Percentiles rank a stretch among this genome's conserved stretches.
Conservation (phyloP, 2,329 filamentous ascomycete species). For the Penicillium rolfsii region DNA sequence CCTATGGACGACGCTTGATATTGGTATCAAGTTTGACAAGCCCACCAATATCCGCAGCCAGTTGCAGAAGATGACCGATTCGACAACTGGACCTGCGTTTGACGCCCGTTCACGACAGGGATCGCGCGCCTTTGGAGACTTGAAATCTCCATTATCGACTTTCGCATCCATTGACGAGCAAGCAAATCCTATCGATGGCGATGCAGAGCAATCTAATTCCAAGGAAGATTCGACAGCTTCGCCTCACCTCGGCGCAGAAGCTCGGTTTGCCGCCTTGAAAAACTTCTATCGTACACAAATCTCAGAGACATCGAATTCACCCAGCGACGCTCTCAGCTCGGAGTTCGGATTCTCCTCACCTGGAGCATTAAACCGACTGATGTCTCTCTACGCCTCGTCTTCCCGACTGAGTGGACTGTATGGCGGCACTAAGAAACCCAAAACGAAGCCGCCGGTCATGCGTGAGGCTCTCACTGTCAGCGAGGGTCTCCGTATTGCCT, state of each 20-base stretch:
- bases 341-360: slow-evolving; percentile 68
- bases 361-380: slow-evolving; percentile 80
- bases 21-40: slow-evolving; percentile 87
- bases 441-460: slow-evolving; percentile 72
- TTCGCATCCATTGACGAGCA: slow-evolving; percentile 42
- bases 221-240: slow-evolving; percentile 40
- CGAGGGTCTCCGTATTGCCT: slow-evolving; percentile 71
- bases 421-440: slow-evolving; percentile 63
- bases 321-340: slow-evolving; percentile 57
- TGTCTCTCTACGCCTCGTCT: slow-evolving; percentile 77
- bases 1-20: slow-evolving; percentile 87
- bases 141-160: slow-evolving; percentile 44
- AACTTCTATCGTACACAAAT: slow-evolving; percentile 83
- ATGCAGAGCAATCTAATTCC: slow-evolving; percentile 34
- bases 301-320: slow-evolving; percentile 60
- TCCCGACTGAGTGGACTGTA: slow-evolving; percentile 58
- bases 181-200: slow-evolving; percentile 30
- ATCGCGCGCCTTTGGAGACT: slow-evolving; percentile 43
- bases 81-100: slow-evolving; percentile 27
- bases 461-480: slow-evolving; percentile 71
- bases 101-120: slow-evolving; percentile 42
- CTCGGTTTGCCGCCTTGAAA: slow-evolving; percentile 74
- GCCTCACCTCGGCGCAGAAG: slow-evolving; percentile 61
- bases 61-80: slow-evolving; percentile 67
- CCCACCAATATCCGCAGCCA: slow-evolving; percentile 84